Base-by-base conservation (phyloP, 139 green algal genomes). In the Chlorella sorokiniana region DNA sequence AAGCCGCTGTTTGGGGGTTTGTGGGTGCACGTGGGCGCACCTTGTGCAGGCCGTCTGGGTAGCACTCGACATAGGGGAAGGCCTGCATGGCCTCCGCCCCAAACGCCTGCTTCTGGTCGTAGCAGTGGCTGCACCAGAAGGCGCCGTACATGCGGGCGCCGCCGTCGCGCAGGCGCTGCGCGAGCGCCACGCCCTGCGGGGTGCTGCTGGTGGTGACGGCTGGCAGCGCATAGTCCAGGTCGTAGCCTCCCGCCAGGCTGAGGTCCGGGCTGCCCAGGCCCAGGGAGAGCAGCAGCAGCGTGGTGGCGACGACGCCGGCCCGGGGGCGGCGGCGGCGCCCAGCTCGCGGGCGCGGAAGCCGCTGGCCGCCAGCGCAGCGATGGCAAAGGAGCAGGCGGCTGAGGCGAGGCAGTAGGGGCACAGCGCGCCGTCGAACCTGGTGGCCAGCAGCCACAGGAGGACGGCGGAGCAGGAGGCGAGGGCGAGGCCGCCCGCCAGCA, bases 11-110 rank as follows among this genome's bases (percentile, higher is more conserved):
- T 59, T 59, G 14, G 11, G 48, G 48, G 11, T 11, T 59, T 59
- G 11, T 16, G 48, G 48, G 11, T 59, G 11, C 11, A 16, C 16
- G 48, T 25, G 48, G 40, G 62, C 82, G 0, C 68, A 96, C 92
- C 90, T 87, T 84, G 78, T 89, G 88, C 86, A 92, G 98, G 5
- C 97, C 97, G 3, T 97, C 81, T 16, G 97, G 97, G 89, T 95
- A 99, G 91, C 97, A 99, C 90, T 99, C 97, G 2, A 99, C 96
- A 78, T 99, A 99, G 8, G 95, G 94, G 81, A 99, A 94, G 54
- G 92, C 88, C 2, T 79, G 71, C 91, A 96, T 95, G 63, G 96
- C 96, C 33, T 91, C 86, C 69, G 78, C 79, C 14, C 95, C 94
- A 90, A 98, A 98, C 1, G 54, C 69, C 87, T 95, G 84, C 86